These are phyloP conservation scores for Paramecium bursaria DNA, from an alignment of 73 alveolate genomes.

Conservation along the genomic window DNA sequence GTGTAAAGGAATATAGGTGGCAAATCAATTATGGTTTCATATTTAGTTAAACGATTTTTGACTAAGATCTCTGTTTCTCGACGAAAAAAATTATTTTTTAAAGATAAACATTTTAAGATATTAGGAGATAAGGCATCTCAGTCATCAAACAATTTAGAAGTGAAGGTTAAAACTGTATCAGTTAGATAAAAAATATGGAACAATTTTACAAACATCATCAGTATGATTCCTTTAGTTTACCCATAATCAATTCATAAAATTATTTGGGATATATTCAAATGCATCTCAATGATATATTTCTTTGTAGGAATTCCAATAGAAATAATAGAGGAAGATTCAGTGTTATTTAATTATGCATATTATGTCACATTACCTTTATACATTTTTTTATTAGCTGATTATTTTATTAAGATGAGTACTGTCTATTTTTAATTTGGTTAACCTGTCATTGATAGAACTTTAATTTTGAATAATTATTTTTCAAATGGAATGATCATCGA, in stretches of 20 bases:
- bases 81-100: slow-evolving; percentile 24
- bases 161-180: not conserved
- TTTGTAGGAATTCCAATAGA: slow-evolving; percentile 42
- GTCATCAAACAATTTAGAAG: slow-evolving; percentile 15
- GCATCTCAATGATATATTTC: slow-evolving; percentile 19
- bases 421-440: slow-evolving; percentile 48
- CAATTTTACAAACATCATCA: not conserved
- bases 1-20: no score
- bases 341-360: not conserved
- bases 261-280: slow-evolving; percentile 22
- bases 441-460: slow-evolving; percentile 25
- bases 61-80: slow-evolving; percentile 40
- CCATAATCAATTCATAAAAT: slow-evolving; percentile 30
- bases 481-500: slow-evolving; percentile 29
- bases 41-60: no score
- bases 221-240: not conserved
- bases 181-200: not conserved
- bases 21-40: no score
- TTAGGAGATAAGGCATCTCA: slow-evolving; percentile 49
- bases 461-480: slow-evolving; percentile 20
- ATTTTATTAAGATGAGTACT: slow-evolving; percentile 34
- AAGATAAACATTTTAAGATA: slow-evolving; percentile 12
- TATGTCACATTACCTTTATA: not conserved
- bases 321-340: not conserved
- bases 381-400: slow-evolving; percentile 1